Evolutionary conservation across 805 yeast species (phyloP), one percentile per base, ranked within the genome.

Genomic region (Torulaspora gathmanii): DNA sequence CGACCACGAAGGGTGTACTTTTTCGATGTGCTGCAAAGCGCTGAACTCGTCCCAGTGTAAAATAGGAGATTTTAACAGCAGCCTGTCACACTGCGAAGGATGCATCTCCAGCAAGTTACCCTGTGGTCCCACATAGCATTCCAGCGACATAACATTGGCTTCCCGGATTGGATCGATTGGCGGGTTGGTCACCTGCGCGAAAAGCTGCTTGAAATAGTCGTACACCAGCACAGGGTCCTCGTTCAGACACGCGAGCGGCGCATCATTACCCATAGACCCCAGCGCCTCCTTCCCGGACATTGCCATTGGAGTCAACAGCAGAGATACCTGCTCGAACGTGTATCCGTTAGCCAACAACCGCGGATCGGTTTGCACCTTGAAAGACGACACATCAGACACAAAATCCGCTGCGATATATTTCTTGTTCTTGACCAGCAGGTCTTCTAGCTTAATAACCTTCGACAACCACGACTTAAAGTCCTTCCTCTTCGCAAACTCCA

Each of bases 141-240:
- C 96, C 55, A 93, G 76, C 10, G 96, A 87, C 99, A 91, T 91
- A 61, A 93, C 98, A 56, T 91, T 86, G 48, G 83, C 83, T 71
- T 91, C 99, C 67, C 98, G 83, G 58, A 91, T 93, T 42, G 99
- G 98, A 67, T 91, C 99, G 63, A 91, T 93, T 40, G 99, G 98
- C 46, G 99, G 99, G 70, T 91, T 91, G 26, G 99, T 91, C 45
- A 91, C 99, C 70, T 91, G 99, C 16, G 99, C 99, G 71, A 91
- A 91, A 61, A 91, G 76, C 68, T 91, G 95, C 60, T 95, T 82
- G 75, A 91, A 93, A 71, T 91, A 91, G 61, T 93, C 99, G 67
- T 86, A 91, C 52, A 88, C 72, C 51, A 93, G 70, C 55, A 83
- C 83, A 34, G 99, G 98, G 69, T 89, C 95, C 63, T 86, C 91